These are phyloP conservation scores for Jamesozyma gamospora DNA, from an alignment of 805 yeast genomes.

Conservation along the genomic window DNA sequence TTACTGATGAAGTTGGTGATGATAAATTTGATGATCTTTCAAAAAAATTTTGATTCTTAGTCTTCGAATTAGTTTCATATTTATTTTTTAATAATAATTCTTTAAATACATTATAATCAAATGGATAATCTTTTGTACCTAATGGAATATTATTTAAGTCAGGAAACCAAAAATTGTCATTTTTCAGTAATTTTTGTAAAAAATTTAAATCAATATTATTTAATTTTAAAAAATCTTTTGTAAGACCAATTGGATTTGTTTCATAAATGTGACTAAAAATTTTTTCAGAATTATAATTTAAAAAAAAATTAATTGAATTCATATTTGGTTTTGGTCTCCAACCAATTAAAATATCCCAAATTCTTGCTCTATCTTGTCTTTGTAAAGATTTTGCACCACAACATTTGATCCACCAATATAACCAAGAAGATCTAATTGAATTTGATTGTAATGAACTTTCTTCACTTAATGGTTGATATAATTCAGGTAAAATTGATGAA, in stretches of 20 bases:
- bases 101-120: constrained; percentile 23
- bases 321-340: constrained; percentile 44
- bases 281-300: constrained; percentile 26
- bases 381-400: constrained; percentile 82
- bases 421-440: constrained; percentile 65
- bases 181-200: constrained; percentile 7
- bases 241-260: constrained; percentile 2
- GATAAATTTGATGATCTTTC: too few relatives aligned
- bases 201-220: constrained; percentile 14
- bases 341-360: constrained; percentile 83
- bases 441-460: constrained; percentile 61
- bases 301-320: constrained; percentile 25
- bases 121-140: constrained; percentile 17
- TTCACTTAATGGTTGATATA: constrained; percentile 65
- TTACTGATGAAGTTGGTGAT: background rate
- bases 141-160: constrained; percentile 23
- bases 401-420: constrained; percentile 91
- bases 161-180: constrained; percentile 32
- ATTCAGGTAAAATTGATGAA: constrained; percentile 63
- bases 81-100: constrained; percentile 22
- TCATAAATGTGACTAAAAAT: constrained; percentile 22
- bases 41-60: background rate
- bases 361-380: constrained; percentile 68
- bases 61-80: constrained; percentile 7
- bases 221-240: background rate